Evolutionary conservation across 2,329 filamentous ascomycete species (phyloP).

Genomic region (Emericellopsis cladophorae): DNA sequence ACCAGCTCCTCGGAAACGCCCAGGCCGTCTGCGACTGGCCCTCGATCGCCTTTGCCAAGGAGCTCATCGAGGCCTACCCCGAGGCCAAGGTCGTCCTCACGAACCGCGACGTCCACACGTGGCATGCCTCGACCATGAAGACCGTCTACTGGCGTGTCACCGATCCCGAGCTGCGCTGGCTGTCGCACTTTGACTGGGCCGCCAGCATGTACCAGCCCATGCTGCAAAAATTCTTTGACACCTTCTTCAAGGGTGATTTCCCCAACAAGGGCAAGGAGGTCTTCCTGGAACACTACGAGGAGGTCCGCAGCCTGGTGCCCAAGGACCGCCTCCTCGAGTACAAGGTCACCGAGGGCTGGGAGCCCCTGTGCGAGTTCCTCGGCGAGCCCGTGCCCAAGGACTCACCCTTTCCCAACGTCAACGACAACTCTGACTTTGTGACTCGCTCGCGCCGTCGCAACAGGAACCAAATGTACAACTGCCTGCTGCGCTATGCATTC

Average conservation of each 20-base stretch:
- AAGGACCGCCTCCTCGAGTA: slow-evolving; percentile 20
- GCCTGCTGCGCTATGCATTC: slow-evolving; percentile 12
- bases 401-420: slow-evolving; percentile 20
- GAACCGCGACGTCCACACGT: slow-evolving; percentile 52
- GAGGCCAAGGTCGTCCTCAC: slow-evolving; percentile 61
- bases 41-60: slow-evolving; percentile 53
- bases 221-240: slow-evolving; percentile 56
- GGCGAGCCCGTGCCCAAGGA: slow-evolving; percentile 19
- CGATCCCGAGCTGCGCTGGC: slow-evolving; percentile 38
- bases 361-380: slow-evolving; percentile 11
- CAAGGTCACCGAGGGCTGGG: slow-evolving; percentile 21
- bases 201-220: slow-evolving; percentile 58
- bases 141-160: slow-evolving; percentile 56
- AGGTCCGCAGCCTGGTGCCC: slow-evolving; percentile 17
- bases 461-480: slow-evolving; percentile 21
- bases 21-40: slow-evolving; percentile 60
- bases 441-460: slow-evolving; percentile 16
- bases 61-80: slow-evolving; percentile 59
- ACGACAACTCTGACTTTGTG: slow-evolving; percentile 21
- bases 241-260: slow-evolving; percentile 57
- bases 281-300: slow-evolving; percentile 30
- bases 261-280: slow-evolving; percentile 50
- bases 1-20: slow-evolving; percentile 53
- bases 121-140: slow-evolving; percentile 49
- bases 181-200: slow-evolving; percentile 40